Base-by-base conservation (phyloP, 306 rosid species). In the Arachis stenosperma region DNA sequence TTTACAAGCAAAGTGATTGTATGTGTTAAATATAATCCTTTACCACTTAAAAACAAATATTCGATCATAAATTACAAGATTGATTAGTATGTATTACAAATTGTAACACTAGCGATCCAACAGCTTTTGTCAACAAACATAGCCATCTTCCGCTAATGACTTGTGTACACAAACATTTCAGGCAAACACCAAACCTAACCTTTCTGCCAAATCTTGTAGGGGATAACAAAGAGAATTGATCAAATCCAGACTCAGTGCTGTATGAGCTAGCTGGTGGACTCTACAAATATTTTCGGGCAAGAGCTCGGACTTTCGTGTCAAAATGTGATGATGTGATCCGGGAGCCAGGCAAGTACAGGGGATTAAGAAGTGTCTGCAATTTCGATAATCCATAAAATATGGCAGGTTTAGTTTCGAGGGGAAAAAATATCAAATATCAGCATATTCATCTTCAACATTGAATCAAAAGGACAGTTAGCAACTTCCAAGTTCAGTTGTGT, bases 241-340 rank as follows among this genome's bases (percentile, higher is more conserved):
- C 48, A 46, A 5, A 33, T 33, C 37, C 37, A 33, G 70, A 39
- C 43, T 14, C 36, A 33, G 9, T 39, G 81, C 65, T 12, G 40
- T 33, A 52, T 22, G 67, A 58, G 44, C 81, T 61, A 15, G 48
- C 39, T 36, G 40, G 56, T 33, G 54, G 73, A 43, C 52, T 71
- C 86, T 86, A 93, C 73, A 93, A 79, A 82, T 90, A 88, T 74
- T 93, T 93, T 53, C 97, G 76, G 44, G 98, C 98, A 22, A 93
- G 97, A 33, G 96, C 97, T 7, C 98, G 92, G 9, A 93, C 98
- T 81, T 93, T 93, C 13, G 98, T 93, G 75, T 93, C 97, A 61
- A 93, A 93, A 80, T 90, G 98, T 10, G 98, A 90, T 37, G 98
- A 93, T 0, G 97, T 54, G 68, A 93, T 81, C 79, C 96, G 93